These are phyloP conservation scores for Aspergillus proliferans DNA, from an alignment of 2,329 filamentous ascomycete species.

Conservation along the genomic window DNA sequence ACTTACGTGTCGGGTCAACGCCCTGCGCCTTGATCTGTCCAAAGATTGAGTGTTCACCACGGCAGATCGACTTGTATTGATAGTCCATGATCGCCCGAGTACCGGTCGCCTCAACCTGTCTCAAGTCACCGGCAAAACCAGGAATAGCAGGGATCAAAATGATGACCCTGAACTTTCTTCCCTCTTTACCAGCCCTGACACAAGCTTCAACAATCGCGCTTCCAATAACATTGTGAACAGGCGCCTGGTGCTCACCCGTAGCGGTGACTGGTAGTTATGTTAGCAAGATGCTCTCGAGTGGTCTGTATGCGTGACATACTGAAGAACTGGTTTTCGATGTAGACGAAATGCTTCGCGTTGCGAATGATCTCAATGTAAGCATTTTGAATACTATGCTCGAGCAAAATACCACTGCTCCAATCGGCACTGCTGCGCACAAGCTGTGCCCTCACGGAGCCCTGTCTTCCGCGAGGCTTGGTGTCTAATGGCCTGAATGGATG, in stretches of 20 bases:
- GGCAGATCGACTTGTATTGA: conserved; percentile 91
- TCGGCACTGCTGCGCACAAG: conserved; percentile 84
- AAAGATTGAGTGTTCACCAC: conserved; percentile 86
- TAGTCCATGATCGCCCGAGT: conserved; percentile 98
- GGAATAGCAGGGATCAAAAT: conserved; percentile 86
- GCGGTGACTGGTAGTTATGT: conserved; percentile 57
- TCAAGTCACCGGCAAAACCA: conserved; percentile 86
- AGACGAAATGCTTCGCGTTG: conserved; percentile 85
- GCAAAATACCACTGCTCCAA: conserved; percentile 87
- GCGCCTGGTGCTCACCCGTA: conserved; percentile 78
- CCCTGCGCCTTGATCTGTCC: conserved; percentile 67
- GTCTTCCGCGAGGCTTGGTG: conserved; percentile 56
- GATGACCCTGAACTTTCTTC: conserved; percentile 83
- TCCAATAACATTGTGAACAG: conserved; percentile 83
- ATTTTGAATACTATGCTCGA: conserved; percentile 77
- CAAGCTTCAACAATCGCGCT: conserved; percentile 85
- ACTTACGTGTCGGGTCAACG: conserved; percentile 58
- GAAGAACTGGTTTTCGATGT: conserved; percentile 99
- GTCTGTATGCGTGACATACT: conserved; percentile 42
- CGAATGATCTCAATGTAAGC: conserved; percentile 80
- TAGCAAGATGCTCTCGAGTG: conserved; percentile 9
- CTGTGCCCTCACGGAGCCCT: conserved; percentile 74
- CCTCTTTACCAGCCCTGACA: conserved; percentile 71
- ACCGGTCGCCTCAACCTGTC: conserved; percentile 73
- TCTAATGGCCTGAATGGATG: conserved; percentile 69